These are phyloP conservation scores for Dactylonectria macrodidyma DNA, from an alignment of 2,329 filamentous ascomycete species.

Conservation along the genomic window DNA sequence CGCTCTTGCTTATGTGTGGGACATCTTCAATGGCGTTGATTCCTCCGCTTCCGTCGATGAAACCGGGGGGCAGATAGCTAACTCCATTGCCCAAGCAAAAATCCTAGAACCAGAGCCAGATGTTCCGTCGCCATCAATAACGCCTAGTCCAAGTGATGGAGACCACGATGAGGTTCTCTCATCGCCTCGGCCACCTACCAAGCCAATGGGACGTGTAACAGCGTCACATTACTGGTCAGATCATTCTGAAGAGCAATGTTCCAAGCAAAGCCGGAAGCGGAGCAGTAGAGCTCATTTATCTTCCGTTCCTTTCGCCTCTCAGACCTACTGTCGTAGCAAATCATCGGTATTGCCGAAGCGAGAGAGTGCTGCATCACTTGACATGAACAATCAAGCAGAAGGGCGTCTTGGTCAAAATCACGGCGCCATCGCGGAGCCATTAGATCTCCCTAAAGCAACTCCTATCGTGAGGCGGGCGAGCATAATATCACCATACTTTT, in stretches of 20 bases:
- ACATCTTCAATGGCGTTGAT: slow-evolving; percentile 37
- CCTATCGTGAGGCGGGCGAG: slow-evolving; percentile 28
- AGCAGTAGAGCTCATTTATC: slow-evolving; percentile 22
- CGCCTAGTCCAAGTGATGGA: slow-evolving; percentile 13
- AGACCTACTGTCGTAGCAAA: slow-evolving; percentile 10
- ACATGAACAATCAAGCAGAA: not conserved
- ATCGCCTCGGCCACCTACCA: slow-evolving; percentile 17
- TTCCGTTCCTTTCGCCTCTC: slow-evolving; percentile 12
- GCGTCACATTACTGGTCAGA: slow-evolving; percentile 51
- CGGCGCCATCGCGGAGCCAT: slow-evolving; percentile 5
- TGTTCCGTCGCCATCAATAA: slow-evolving; percentile 32
- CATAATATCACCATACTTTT: slow-evolving; percentile 54
- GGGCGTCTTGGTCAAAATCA: not conserved
- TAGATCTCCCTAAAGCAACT: slow-evolving; percentile 13
- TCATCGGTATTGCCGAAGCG: slow-evolving; percentile 1
- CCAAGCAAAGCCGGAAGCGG: slow-evolving; percentile 36
- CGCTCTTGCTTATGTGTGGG: slow-evolving; percentile 51
- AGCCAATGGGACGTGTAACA: slow-evolving; percentile 29
- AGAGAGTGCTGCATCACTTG: not conserved
- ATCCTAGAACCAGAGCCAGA: slow-evolving; percentile 45
- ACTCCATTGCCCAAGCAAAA: slow-evolving; percentile 51
- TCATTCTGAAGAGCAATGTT: slow-evolving; percentile 33
- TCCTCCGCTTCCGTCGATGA: slow-evolving; percentile 18
- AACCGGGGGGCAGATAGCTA: slow-evolving; percentile 55
- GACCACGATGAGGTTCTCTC: slow-evolving; percentile 8